Percentiles rank a stretch among this genome's conserved stretches.
Conservation (phyloP, 371 early-diverging fungal genomes). For the Actinomortierella wolfii region DNA sequence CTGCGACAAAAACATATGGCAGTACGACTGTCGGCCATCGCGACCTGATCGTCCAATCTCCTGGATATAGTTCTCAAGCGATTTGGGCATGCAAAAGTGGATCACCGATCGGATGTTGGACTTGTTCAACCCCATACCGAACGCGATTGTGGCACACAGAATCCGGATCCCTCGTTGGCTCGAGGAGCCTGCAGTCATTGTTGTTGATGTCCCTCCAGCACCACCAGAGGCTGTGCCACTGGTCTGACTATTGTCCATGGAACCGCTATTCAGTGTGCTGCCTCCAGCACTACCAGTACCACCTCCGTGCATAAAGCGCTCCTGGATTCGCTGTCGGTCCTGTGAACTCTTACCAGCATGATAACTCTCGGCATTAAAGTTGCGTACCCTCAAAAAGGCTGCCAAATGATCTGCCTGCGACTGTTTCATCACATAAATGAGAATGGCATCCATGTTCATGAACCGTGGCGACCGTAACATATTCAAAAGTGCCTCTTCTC, state of each 20-base stretch:
- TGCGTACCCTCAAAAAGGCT: conserved; percentile 61
- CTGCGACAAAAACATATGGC: conserved; percentile 69
- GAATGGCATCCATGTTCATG: conserved; percentile 51
- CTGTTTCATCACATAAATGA: conserved; percentile 72
- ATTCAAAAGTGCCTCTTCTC: conserved; percentile 51
- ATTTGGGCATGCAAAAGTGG: conserved; percentile 80
- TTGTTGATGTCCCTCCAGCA: not conserved
- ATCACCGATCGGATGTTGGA: conserved; percentile 81
- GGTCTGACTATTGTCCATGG: not conserved
- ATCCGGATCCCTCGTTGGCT: conserved; percentile 58
- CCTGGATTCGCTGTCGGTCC: conserved; percentile 69
- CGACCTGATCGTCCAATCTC: conserved; percentile 88
- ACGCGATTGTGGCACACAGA: conserved; percentile 85
- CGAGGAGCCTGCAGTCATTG: too few relatives aligned
- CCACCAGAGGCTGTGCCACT: not conserved
- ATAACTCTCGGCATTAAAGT: conserved; percentile 69
- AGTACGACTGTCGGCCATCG: conserved; percentile 69
- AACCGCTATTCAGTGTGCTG: conserved; percentile 5
- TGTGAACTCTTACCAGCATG: conserved; percentile 77
- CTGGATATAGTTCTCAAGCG: conserved; percentile 84
- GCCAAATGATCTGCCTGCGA: conserved; percentile 65
- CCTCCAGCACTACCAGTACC: not conserved
- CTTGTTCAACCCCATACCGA: conserved; percentile 87
- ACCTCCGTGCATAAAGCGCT: conserved; percentile 59
- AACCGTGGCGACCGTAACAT: conserved; percentile 55